Evolutionary conservation across 345 rosid genomes (phyloP).

Genomic region (Citrus glauca): DNA sequence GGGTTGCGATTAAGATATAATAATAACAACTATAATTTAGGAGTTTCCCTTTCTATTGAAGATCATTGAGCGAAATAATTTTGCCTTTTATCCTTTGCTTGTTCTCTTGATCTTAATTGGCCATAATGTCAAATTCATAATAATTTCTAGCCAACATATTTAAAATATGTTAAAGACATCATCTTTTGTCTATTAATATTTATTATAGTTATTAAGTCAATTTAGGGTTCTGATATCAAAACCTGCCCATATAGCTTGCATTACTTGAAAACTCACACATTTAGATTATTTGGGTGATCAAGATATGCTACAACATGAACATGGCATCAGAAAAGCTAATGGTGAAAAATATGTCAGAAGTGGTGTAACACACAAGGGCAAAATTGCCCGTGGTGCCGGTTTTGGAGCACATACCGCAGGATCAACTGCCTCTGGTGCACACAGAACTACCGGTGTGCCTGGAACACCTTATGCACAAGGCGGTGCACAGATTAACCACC

Average conservation of each 20-base stretch:
- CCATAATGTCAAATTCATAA: too few species aligned
- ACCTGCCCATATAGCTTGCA: too few species aligned
- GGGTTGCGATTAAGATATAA: too few species aligned
- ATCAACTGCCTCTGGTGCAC: not conserved
- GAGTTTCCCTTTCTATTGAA: not conserved
- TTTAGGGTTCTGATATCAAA: too few species aligned
- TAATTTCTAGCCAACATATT: too few species aligned
- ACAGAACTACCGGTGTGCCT: not conserved
- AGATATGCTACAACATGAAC: not conserved
- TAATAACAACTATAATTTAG: not conserved
- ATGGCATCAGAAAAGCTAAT: not conserved
- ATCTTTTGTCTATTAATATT: too few species aligned
- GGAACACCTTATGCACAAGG: conserved; percentile 6
- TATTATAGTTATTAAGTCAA: too few species aligned
- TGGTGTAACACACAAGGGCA: not conserved
- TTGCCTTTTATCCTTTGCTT: not conserved
- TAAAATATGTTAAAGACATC: too few species aligned
- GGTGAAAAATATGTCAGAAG: not conserved
- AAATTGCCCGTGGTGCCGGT: not conserved
- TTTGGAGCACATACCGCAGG: not conserved
- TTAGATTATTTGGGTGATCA: not conserved
- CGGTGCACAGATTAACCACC: conserved; percentile 27
- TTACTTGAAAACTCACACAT: too few species aligned
- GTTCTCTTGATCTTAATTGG: too few species aligned
- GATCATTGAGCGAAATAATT: not conserved